These are phyloP conservation scores for Clarireedia homoeocarpa DNA, from an alignment of 2,329 filamentous ascomycete genomes.

Conservation along the genomic window DNA sequence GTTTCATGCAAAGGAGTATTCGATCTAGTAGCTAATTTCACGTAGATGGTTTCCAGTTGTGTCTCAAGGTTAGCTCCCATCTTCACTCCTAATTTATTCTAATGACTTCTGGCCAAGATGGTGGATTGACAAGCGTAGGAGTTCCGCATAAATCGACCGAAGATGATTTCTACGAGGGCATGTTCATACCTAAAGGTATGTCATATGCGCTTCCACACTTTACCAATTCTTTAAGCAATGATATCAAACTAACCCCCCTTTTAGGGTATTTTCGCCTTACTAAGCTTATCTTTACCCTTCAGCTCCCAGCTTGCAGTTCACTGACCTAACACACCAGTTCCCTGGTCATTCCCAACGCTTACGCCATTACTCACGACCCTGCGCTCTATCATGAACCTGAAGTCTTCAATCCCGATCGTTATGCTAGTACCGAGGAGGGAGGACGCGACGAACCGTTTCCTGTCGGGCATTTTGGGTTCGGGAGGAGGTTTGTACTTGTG, in stretches of 20 bases:
- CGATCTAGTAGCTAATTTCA: background rate
- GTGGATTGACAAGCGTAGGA: background rate
- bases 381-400: slow-evolving; percentile 35
- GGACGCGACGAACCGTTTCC: slow-evolving; percentile 32
- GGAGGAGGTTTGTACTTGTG: slow-evolving; percentile 27
- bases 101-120: background rate
- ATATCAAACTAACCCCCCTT: no score
- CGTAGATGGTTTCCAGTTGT: slow-evolving; percentile 35
- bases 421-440: slow-evolving; percentile 14
- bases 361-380: slow-evolving; percentile 46
- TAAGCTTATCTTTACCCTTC: background rate
- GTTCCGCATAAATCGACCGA: slow-evolving; percentile 42
- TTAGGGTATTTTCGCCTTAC: background rate
- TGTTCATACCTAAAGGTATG: slow-evolving; percentile 41
- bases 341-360: slow-evolving; percentile 38
- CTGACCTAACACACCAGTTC: background rate
- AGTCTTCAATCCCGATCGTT: slow-evolving; percentile 40
- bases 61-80: background rate
- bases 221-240: no score
- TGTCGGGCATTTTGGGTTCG: slow-evolving; percentile 44
- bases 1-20: background rate
- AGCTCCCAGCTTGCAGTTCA: background rate
- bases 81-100: background rate
- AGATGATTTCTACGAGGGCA: slow-evolving; percentile 49
- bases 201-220: background rate